These are phyloP conservation scores for Coemansia sp. DNA, from an alignment of 192 early-diverging fungal species.

Conservation along the genomic window DNA sequence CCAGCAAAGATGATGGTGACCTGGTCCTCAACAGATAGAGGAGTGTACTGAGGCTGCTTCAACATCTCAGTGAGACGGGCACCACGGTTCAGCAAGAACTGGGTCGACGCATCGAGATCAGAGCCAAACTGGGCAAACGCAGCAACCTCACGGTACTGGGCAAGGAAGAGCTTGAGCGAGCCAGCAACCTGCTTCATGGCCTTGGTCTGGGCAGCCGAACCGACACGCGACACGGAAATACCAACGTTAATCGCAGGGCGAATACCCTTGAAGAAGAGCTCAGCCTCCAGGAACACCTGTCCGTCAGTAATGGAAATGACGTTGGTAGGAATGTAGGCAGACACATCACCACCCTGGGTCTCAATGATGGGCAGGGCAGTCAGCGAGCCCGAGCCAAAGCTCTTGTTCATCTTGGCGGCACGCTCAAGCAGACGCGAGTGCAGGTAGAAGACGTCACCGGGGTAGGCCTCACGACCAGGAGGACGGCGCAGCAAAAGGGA, in stretches of 20 bases:
- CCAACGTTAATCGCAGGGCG: slow-evolving; percentile 99
- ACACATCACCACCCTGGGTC: slow-evolving; percentile 99
- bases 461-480: slow-evolving; percentile 99
- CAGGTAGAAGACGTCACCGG: slow-evolving; percentile 99
- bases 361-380: slow-evolving; percentile 99
- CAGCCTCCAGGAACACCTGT: slow-evolving; percentile 99
- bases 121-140: slow-evolving; percentile 99
- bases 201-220: slow-evolving; percentile 99
- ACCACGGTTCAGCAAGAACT: slow-evolving; percentile 99
- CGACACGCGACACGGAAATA: slow-evolving; percentile 99
- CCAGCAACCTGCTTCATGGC: slow-evolving; percentile 99
- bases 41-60: slow-evolving; percentile 99
- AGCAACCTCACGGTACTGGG: slow-evolving; percentile 99
- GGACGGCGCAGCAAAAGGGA: slow-evolving; percentile 99
- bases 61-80: slow-evolving; percentile 98
- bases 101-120: slow-evolving; percentile 99
- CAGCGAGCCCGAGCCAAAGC: slow-evolving; percentile 93
- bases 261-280: slow-evolving; percentile 99
- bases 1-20: slow-evolving; percentile 98
- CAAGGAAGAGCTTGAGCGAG: slow-evolving; percentile 99
- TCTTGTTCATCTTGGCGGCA: slow-evolving; percentile 99
- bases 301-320: slow-evolving; percentile 99
- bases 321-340: slow-evolving; percentile 99
- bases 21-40: slow-evolving; percentile 96
- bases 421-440: slow-evolving; percentile 99